Evolutionary conservation across 2,329 filamentous ascomycete genomes (phyloP).

Genomic region (Pseudogymnoascus sp.): DNA sequence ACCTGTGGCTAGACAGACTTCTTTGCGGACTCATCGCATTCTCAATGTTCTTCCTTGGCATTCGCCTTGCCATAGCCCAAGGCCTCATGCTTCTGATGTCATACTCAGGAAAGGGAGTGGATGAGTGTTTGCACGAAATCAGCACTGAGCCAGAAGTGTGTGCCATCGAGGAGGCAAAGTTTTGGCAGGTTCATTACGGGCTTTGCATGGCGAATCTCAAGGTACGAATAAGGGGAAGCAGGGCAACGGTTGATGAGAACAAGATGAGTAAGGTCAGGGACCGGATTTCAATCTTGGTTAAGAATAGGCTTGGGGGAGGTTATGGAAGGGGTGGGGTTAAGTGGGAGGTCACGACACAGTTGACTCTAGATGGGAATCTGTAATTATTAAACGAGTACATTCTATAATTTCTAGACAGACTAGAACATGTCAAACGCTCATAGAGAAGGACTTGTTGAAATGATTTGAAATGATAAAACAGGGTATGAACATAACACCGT

Average conservation of each 20-base stretch:
- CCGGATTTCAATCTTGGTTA: conserved; percentile 68
- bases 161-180: conserved; percentile 79
- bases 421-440: background rate
- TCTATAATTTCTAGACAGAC: conserved; percentile 2
- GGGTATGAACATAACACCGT: conserved; percentile 4
- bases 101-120: conserved; percentile 41
- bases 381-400: conserved; percentile 1
- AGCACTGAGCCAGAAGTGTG: conserved; percentile 69
- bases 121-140: conserved; percentile 73
- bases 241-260: conserved; percentile 57
- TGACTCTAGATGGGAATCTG: conserved; percentile 32
- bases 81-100: conserved; percentile 96
- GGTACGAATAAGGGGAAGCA: conserved; percentile 56
- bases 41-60: conserved; percentile 81
- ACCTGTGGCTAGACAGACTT: conserved; percentile 73
- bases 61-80: conserved; percentile 74
- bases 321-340: conserved; percentile 74
- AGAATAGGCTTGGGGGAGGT: conserved; percentile 77
- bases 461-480: conserved; percentile 9
- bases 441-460: background rate
- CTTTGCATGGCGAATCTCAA: conserved; percentile 93
- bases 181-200: conserved; percentile 98
- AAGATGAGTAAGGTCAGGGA: conserved; percentile 66
- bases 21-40: conserved; percentile 75
- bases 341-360: conserved; percentile 91